A percentile compares a stretch with the other conserved stretches of the same genome.
These are phyloP conservation scores for Phoenix roebelenii DNA, from an alignment of 176 grass and related monocot species.

Conservation along the genomic window DNA sequence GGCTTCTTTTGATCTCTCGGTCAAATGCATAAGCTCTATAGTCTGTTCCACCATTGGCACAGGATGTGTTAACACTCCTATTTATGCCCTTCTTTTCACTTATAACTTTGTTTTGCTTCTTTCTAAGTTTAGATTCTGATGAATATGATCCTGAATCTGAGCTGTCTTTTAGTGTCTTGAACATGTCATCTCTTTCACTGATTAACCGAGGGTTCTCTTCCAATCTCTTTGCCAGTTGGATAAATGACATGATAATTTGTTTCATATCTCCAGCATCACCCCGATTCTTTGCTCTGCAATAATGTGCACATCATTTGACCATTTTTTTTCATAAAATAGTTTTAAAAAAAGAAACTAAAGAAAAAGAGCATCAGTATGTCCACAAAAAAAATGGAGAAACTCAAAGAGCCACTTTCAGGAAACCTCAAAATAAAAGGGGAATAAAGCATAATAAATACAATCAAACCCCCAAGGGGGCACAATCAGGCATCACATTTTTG, in stretches of 20 bases:
- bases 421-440: too few relatives aligned
- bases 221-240: slow-evolving; percentile 88
- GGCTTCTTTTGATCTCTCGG: slow-evolving; percentile 93
- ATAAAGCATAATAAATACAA: too few relatives aligned
- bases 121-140: slow-evolving; percentile 66
- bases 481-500: too few relatives aligned
- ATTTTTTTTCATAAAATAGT: too few relatives aligned
- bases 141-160: slow-evolving; percentile 44
- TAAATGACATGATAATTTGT: slow-evolving; percentile 83
- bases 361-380: too few relatives aligned
- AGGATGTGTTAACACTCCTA: slow-evolving; percentile 17
- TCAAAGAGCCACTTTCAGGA: too few relatives aligned
- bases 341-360: too few relatives aligned
- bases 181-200: slow-evolving; percentile 54
- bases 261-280: slow-evolving; percentile 71
- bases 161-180: slow-evolving; percentile 42
- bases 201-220: slow-evolving; percentile 51
- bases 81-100: slow-evolving; percentile 53
- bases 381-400: too few relatives aligned
- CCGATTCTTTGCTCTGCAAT: slow-evolving; percentile 54
- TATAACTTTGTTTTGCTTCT: slow-evolving; percentile 59
- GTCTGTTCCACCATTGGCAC: slow-evolving; percentile 35
- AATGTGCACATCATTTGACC: neutral
- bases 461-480: too few relatives aligned
- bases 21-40: slow-evolving; percentile 63